These are phyloP conservation scores for Suillus sp. DNA, from an alignment of 768 basidiomycete species.

Conservation along the genomic window DNA sequence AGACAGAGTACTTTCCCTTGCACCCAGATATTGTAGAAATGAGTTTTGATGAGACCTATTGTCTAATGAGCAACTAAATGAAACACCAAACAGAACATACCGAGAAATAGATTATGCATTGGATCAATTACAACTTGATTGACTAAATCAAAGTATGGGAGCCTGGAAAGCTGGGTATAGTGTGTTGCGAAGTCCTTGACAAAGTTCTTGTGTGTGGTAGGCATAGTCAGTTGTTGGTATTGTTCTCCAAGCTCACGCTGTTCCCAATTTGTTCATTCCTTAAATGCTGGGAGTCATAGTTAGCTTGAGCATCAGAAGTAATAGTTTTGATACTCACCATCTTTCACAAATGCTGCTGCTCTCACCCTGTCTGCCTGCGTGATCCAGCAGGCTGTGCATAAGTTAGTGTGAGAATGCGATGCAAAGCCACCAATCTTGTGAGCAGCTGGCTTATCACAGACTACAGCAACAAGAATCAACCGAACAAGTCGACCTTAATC, in stretches of 20 bases:
- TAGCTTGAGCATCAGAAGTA: not conserved
- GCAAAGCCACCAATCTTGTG: slow-evolving; percentile 37
- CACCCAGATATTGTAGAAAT: slow-evolving; percentile 34
- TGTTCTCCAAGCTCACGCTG: not conserved
- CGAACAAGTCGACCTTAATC: slow-evolving; percentile 18
- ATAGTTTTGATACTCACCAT: slow-evolving; percentile 16
- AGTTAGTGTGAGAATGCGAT: slow-evolving; percentile 32
- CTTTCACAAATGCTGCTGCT: slow-evolving; percentile 21
- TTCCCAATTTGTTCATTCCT: not conserved
- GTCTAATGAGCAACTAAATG: not conserved
- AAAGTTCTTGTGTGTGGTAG: slow-evolving; percentile 2
- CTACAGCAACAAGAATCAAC: slow-evolving; percentile 31
- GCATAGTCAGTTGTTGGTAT: not conserved
- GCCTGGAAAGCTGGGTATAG: slow-evolving; percentile 25
- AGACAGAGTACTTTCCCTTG: slow-evolving; percentile 22
- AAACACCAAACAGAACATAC: slow-evolving; percentile 15
- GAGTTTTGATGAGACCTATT: slow-evolving; percentile 26
- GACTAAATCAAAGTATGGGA: slow-evolving; percentile 38
- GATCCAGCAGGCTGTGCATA: slow-evolving; percentile 41
- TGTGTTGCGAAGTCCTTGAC: slow-evolving; percentile 9
- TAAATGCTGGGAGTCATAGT: not conserved
- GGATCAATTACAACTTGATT: slow-evolving; percentile 34
- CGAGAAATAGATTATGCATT: slow-evolving; percentile 40
- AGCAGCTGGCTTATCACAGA: slow-evolving; percentile 42
- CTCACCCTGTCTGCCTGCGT: slow-evolving; percentile 23